Percentiles rank a stretch among this genome's conserved stretches.
These are phyloP conservation scores for sweet orange (Citrus sinensis) DNA, from an alignment of 345 rosid species.

Conservation along the genomic window DNA sequence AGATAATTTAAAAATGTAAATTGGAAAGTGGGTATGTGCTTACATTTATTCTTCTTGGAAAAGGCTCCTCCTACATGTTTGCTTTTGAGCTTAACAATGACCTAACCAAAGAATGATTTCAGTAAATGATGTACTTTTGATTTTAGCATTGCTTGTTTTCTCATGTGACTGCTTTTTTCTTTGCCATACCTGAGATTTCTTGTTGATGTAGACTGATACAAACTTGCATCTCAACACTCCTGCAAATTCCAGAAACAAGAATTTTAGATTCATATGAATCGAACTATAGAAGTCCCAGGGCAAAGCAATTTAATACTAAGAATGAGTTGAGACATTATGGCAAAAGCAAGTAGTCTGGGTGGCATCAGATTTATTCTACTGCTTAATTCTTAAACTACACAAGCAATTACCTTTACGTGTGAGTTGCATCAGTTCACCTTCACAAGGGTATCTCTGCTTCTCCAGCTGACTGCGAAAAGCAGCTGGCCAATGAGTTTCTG, in stretches of 20 bases:
- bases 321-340: background rate
- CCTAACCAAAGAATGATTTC: conserved; percentile 33
- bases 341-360: background rate
- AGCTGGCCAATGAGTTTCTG: conserved; percentile 43
- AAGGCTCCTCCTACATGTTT: conserved; percentile 92
- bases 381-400: background rate
- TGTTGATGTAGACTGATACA: conserved; percentile 61
- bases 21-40: conserved; percentile 9
- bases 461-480: conserved; percentile 32
- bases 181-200: conserved; percentile 65
- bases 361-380: background rate
- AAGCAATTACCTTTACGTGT: conserved; percentile 57
- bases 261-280: background rate
- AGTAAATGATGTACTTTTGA: background rate
- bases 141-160: background rate
- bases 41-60: conserved; percentile 85
- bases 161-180: background rate
- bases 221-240: conserved; percentile 63
- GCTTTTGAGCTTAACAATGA: conserved; percentile 71
- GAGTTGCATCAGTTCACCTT: conserved; percentile 70
- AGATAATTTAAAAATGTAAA: background rate
- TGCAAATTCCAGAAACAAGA: conserved; percentile 28
- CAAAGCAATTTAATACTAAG: background rate
- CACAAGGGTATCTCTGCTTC: conserved; percentile 45
- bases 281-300: background rate